These are phyloP conservation scores for Trichoderma sp. DNA, from an alignment of 2,329 filamentous ascomycete species.

Conservation along the genomic window DNA sequence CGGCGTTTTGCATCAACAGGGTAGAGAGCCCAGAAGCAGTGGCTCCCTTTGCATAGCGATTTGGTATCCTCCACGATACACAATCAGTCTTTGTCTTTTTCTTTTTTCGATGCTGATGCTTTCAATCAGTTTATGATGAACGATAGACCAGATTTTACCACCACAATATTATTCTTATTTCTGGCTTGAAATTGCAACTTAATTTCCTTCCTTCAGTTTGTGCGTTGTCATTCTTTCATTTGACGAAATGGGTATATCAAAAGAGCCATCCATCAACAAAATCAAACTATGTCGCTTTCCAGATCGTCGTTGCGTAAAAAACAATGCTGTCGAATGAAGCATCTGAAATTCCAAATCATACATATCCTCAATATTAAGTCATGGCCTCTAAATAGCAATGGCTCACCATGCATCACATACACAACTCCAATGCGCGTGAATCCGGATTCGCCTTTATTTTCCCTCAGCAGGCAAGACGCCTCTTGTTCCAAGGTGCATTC, in stretches of 20 bases:
- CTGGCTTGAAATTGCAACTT: constrained; percentile 18
- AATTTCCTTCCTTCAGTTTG: background rate
- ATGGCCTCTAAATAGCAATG: background rate
- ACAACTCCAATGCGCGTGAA: background rate
- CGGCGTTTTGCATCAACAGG: constrained; percentile 45
- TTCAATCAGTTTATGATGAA: constrained; percentile 13
- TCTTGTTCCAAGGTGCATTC: background rate
- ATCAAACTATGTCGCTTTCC: background rate
- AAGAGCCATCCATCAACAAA: background rate
- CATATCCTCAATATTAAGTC: background rate
- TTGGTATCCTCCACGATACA: constrained; percentile 47
- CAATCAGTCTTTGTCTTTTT: constrained; percentile 20
- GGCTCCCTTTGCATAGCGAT: constrained; percentile 38
- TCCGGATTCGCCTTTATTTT: background rate
- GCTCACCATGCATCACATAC: background rate
- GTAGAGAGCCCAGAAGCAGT: constrained; percentile 29
- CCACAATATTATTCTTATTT: background rate
- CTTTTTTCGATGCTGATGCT: constrained; percentile 7
- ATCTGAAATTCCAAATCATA: background rate
- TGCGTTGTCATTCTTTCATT: background rate
- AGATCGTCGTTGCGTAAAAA: background rate
- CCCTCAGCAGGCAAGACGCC: background rate
- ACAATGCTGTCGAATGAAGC: background rate
- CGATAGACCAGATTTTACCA: constrained; percentile 9
- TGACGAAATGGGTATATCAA: background rate